Percentiles rank a stretch among this genome's conserved stretches.
phyloP scores from a whole-genome alignment of 257 asterid genomes.

The Pogostemon cablin region DNA sequence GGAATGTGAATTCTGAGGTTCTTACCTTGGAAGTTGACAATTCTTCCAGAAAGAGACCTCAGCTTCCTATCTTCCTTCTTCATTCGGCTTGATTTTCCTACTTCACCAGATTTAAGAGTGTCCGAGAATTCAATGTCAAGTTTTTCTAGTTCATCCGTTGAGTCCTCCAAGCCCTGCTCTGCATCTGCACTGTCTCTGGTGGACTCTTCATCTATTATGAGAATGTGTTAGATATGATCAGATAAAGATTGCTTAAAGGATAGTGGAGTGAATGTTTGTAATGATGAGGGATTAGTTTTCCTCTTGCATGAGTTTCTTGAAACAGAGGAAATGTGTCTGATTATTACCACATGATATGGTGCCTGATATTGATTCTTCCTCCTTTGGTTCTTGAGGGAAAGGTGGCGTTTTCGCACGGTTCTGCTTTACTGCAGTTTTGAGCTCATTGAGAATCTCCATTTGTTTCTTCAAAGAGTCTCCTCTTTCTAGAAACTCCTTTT shows the following conservation, averaged over 20 bases:
- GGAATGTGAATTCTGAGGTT: slow-evolving; percentile 77
- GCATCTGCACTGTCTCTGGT: slow-evolving; percentile 31
- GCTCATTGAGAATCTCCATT: slow-evolving; percentile 75
- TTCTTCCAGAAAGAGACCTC: slow-evolving; percentile 49
- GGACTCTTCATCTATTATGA: slow-evolving; percentile 61
- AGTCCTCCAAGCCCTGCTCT: slow-evolving; percentile 53
- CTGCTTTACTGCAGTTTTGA: slow-evolving; percentile 54
- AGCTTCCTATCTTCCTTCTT: slow-evolving; percentile 46
- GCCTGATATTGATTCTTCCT: slow-evolving; percentile 73
- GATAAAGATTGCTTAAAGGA: not conserved
- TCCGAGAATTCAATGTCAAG: slow-evolving; percentile 35
- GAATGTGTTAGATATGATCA: not conserved
- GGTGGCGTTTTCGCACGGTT: slow-evolving; percentile 37
- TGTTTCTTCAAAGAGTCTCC: slow-evolving; percentile 77
- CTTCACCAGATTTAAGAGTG: slow-evolving; percentile 45
- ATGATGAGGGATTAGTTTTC: no score
- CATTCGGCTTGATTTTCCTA: slow-evolving; percentile 44
- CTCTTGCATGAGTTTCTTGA: not conserved
- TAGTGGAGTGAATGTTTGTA: no score
- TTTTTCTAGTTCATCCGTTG: slow-evolving; percentile 40
- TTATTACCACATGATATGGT: slow-evolving; percentile 76
- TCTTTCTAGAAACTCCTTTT: slow-evolving; percentile 81
- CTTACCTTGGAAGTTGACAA: slow-evolving; percentile 59
- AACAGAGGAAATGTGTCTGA: slow-evolving; percentile 21
- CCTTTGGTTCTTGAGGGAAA: slow-evolving; percentile 50